Evolutionary conservation across 2,329 filamentous ascomycete genomes (phyloP).

Genomic region (Aspergillus fijiensis): DNA sequence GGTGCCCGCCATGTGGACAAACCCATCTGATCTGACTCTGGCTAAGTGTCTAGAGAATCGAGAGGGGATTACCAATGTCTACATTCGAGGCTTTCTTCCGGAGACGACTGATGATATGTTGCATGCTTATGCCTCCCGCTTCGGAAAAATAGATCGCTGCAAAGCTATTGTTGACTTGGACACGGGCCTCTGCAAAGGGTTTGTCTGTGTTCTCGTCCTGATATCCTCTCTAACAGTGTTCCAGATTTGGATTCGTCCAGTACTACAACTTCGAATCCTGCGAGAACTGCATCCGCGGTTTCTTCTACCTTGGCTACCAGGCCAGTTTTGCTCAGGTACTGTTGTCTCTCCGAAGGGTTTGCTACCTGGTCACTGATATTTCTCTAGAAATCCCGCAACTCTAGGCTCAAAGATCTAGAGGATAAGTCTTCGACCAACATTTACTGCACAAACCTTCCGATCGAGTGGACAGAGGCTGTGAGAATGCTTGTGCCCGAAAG

Average conservation of each 20-base stretch:
- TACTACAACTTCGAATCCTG: conserved; percentile 85
- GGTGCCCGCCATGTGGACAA: conserved; percentile 81
- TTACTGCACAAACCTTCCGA: conserved; percentile 95
- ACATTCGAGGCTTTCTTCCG: conserved; percentile 92
- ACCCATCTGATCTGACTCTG: conserved; percentile 81
- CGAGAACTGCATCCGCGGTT: conserved; percentile 93
- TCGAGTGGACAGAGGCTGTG: conserved; percentile 86
- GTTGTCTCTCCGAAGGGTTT: neutral
- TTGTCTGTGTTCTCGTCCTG: conserved; percentile 34
- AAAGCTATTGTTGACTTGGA: conserved; percentile 98
- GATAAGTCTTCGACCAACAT: conserved; percentile 90
- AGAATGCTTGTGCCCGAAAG: conserved; percentile 29
- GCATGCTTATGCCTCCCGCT: conserved; percentile 76
- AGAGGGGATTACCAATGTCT: conserved; percentile 94
- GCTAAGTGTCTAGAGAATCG: conserved; percentile 94
- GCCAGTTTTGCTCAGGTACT: conserved; percentile 88
- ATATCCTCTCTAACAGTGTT: conserved; percentile 25
- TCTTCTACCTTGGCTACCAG: conserved; percentile 92
- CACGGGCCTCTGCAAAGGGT: conserved; percentile 96
- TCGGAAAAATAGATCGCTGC: conserved; percentile 91
- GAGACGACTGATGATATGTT: conserved; percentile 93
- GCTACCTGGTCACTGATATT: conserved; percentile 11
- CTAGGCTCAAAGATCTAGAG: conserved; percentile 92
- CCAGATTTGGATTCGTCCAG: conserved; percentile 94
- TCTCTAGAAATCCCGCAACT: conserved; percentile 89